These are phyloP conservation scores for Termitomyces sp. DNA, from an alignment of 768 basidiomycete species.

Conservation along the genomic window DNA sequence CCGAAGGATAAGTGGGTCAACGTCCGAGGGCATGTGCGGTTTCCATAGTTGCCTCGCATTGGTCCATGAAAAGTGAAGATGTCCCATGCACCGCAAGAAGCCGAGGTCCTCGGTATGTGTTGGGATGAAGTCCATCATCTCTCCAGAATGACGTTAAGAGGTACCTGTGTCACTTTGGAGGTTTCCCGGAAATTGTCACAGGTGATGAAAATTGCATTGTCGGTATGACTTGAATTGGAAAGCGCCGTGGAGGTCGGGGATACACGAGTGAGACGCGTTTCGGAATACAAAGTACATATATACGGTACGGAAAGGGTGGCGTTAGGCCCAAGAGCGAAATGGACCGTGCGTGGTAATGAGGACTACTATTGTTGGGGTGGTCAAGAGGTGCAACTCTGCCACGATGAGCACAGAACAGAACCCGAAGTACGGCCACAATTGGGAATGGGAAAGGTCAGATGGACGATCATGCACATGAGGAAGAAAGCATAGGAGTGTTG, in stretches of 20 bases:
- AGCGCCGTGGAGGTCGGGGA: conserved; percentile 8
- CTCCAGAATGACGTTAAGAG: neutral
- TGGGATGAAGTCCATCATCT: neutral
- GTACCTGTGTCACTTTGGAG: neutral
- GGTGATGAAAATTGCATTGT: neutral
- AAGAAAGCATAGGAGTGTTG: neutral
- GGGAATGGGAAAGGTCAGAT: conserved; percentile 7
- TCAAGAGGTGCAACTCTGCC: neutral
- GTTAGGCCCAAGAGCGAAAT: neutral
- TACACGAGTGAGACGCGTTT: conserved; percentile 10
- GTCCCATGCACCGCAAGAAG: conserved; percentile 7
- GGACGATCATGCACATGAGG: neutral
- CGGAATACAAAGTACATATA: conserved; percentile 10
- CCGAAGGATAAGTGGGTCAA: neutral
- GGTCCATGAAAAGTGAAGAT: neutral
- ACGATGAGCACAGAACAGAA: neutral
- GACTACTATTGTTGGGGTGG: neutral
- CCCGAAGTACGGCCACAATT: conserved; percentile 9
- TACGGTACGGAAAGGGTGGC: conserved; percentile 2
- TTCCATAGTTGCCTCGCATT: neutral
- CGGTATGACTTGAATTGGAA: conserved; percentile 7
- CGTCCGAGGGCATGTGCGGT: neutral
- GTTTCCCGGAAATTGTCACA: neutral
- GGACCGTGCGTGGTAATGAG: conserved; percentile 11
- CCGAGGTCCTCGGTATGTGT: conserved; percentile 2